These are phyloP conservation scores for Nannizziopsis barbatae DNA, from an alignment of 2,329 filamentous ascomycete species.

Conservation along the genomic window DNA sequence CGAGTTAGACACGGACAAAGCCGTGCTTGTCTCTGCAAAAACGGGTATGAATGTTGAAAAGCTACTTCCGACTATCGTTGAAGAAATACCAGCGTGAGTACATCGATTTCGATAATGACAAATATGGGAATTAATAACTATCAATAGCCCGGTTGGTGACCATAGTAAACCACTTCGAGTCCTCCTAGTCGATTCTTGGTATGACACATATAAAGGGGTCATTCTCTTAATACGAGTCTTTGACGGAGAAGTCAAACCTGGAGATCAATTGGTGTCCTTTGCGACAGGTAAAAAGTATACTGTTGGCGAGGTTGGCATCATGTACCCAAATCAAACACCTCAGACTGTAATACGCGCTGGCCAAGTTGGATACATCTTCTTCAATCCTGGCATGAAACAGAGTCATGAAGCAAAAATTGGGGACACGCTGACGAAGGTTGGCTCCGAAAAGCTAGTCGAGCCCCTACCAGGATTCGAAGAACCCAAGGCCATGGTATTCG, in stretches of 20 bases:
- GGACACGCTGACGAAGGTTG: constrained; percentile 81
- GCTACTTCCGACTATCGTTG: constrained; percentile 76
- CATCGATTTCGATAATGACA: neutral
- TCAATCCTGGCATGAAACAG: constrained; percentile 97
- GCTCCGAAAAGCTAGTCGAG: constrained; percentile 62
- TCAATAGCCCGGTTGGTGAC: constrained; percentile 55
- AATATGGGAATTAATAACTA: constrained; percentile 17
- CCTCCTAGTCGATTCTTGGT: constrained; percentile 94
- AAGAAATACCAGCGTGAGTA: constrained; percentile 61
- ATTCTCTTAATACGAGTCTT: constrained; percentile 85
- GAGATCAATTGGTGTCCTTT: constrained; percentile 77
- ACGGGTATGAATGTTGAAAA: constrained; percentile 76
- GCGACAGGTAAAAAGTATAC: constrained; percentile 82
- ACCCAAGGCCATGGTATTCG: constrained; percentile 97
- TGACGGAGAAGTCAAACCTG: constrained; percentile 69
- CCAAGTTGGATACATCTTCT: constrained; percentile 91
- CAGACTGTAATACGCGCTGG: constrained; percentile 73
- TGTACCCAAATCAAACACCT: constrained; percentile 78
- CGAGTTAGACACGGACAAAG: constrained; percentile 68
- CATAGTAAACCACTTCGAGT: constrained; percentile 62
- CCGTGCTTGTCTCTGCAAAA: constrained; percentile 77
- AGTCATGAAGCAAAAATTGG: constrained; percentile 93
- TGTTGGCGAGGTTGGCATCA: constrained; percentile 92
- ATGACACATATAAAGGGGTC: constrained; percentile 89
- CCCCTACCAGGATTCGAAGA: constrained; percentile 89